Evolutionary conservation across 2,329 filamentous ascomycete genomes (phyloP).

Genomic region (Ophioceras dolichostomum): DNA sequence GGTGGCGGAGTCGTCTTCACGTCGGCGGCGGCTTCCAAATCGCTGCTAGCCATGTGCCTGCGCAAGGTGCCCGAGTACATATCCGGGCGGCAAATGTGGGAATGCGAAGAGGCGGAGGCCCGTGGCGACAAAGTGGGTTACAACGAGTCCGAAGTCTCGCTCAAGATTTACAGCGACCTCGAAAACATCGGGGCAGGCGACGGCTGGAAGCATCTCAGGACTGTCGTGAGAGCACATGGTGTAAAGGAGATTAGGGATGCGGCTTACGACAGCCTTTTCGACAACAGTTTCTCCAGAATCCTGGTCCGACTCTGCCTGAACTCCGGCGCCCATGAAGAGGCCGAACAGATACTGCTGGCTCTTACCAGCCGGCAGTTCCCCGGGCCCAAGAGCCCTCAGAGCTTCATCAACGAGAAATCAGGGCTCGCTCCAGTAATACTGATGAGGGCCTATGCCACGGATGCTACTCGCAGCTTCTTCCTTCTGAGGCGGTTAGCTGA

Average conservation of each 20-base stretch:
- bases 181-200: constrained; percentile 23
- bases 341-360: constrained; percentile 24
- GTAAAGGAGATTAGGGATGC: constrained; percentile 28
- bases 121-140: constrained; percentile 21
- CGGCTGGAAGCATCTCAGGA: constrained; percentile 33
- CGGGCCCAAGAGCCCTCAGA: constrained; percentile 18
- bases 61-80: constrained; percentile 35
- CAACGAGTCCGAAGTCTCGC: constrained; percentile 24
- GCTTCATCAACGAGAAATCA: constrained; percentile 14
- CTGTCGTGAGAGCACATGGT: constrained; percentile 33
- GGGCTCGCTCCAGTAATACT: constrained; percentile 13
- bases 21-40: constrained; percentile 13
- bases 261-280: constrained; percentile 27
- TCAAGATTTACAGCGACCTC: constrained; percentile 34
- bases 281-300: constrained; percentile 23
- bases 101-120: constrained; percentile 22
- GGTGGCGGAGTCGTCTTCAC: not conserved
- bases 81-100: constrained; percentile 27
- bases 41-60: constrained; percentile 36
- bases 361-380: constrained; percentile 22
- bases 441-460: constrained; percentile 15
- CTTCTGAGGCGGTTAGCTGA: constrained; percentile 22
- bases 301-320: constrained; percentile 28
- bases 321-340: constrained; percentile 23
- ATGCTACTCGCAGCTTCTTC: constrained; percentile 17